Percentiles rank a stretch among this genome's conserved stretches.
Evolutionary conservation across 345 rosid genomes (phyloP).

Genomic region (Acer campestre): DNA sequence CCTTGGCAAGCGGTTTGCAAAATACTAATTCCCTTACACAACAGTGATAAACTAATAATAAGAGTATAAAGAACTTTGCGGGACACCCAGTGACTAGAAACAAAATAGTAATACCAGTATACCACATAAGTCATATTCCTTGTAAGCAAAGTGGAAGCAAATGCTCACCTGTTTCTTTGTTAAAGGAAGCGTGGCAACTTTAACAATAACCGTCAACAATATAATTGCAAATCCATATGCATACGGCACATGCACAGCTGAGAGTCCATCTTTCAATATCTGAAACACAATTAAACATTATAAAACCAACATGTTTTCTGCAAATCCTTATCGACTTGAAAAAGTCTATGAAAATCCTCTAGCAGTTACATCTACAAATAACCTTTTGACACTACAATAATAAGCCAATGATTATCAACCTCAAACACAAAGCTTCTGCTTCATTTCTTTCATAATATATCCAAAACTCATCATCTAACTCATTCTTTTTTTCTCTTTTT

Average conservation of each 20-base stretch:
- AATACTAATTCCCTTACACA: background rate
- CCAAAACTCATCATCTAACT: background rate
- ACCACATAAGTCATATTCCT: background rate
- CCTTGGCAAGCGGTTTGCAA: background rate
- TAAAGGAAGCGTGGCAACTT: slow-evolving; percentile 76
- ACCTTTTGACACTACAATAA: background rate
- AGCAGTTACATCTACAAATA: background rate
- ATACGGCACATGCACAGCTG: slow-evolving; percentile 80
- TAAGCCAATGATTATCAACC: background rate
- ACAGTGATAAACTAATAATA: background rate
- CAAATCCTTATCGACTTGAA: background rate
- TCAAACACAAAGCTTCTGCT: slow-evolving; percentile 4
- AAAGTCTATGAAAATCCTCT: background rate
- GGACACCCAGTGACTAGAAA: background rate
- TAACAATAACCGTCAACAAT: slow-evolving; percentile 83
- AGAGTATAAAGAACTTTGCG: background rate
- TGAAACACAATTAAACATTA: slow-evolving; percentile 19
- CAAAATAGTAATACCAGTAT: too few relatives aligned
- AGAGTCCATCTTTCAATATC: slow-evolving; percentile 86
- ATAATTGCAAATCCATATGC: slow-evolving; percentile 94
- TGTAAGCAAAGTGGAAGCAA: background rate
- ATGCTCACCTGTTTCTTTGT: slow-evolving; percentile 82
- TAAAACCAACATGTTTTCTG: background rate
- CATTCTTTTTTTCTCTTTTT: too few relatives aligned
- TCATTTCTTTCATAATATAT: background rate